Evolutionary conservation across 805 yeast species (phyloP), one percentile per base, ranked within the genome.

Genomic region (Lachancea lanzarotensis): DNA sequence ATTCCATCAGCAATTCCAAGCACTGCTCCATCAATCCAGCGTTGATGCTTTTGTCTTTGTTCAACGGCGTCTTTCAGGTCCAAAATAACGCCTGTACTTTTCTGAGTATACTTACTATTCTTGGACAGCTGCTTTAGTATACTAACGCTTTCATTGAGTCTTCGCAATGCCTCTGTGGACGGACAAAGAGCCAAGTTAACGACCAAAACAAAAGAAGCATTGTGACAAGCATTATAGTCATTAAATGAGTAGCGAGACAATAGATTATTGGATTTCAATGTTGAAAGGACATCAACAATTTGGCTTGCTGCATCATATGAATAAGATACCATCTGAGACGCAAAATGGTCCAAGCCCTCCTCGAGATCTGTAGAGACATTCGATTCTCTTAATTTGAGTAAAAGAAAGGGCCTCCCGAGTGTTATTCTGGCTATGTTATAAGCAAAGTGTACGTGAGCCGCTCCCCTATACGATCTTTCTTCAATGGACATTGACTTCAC

Each of bases 221-320:
- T 45, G 27, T 45, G 47, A 22, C 47, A 44, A 12, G 47, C 47
- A 27, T 38, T 44, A 22, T 44, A 44, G 29, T 44, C 47, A 39
- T 44, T 44, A 34, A 38, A 44, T 15, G 43, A 44, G 39, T 44
- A 44, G 10, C 33, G 40, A 38, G 47, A 44, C 11, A 44, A 44
- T 26, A 44, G 32, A 27, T 44, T 44, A 22, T 44, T 39, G 39
- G 47, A 32, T 22, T 34, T 38, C 44, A 44, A 44, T 17, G 31
- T 40, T 18, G 40, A 19, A 16, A 44, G 44, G 3, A 40, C 32
- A 13, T 40, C 47, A 25, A 44, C 47, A 37, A 44, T 44, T 26
- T 44, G 26, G 26, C 47, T 44, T 3, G 47, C 47, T 16, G 47
- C 47, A 38, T 44, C 34, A 44, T 44, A 39, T 15, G 47, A 31